A percentile compares a stretch with the other conserved stretches of the same genome.
Conservation (phyloP, 352 stramenopile genomes). For the Pythium aquatile region DNA sequence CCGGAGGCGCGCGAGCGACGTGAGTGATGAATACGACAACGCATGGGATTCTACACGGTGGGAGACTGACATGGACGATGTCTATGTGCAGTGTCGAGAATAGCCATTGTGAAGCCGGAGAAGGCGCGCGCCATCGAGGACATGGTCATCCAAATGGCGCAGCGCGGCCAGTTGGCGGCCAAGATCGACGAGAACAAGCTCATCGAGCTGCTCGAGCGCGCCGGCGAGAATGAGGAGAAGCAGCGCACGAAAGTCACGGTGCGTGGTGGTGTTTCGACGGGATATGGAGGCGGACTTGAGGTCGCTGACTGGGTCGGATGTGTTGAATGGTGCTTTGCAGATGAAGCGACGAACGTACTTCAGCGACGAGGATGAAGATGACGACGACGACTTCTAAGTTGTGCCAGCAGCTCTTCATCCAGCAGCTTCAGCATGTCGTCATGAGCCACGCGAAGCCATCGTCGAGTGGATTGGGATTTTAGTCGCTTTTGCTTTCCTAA, state of each 20-base stretch:
- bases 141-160: constrained; percentile 86
- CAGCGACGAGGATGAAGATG: constrained; percentile 85
- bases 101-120: constrained; percentile 88
- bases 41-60: neutral
- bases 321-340: constrained; percentile 25
- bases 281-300: neutral
- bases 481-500: constrained; percentile 4
- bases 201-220: constrained; percentile 80
- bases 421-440: neutral
- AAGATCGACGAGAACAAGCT: constrained; percentile 87
- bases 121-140: constrained; percentile 84
- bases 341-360: constrained; percentile 89
- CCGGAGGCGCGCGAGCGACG: constrained; percentile 74
- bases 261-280: constrained; percentile 7
- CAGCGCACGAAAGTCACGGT: constrained; percentile 88
- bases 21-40: constrained; percentile 32
- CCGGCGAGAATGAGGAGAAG: constrained; percentile 78
- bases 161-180: constrained; percentile 70
- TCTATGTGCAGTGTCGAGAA: constrained; percentile 60
- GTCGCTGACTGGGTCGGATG: neutral
- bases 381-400: constrained; percentile 54
- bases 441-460: neutral
- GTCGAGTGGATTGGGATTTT: neutral
- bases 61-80: neutral
- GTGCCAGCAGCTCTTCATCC: neutral